Evolutionary conservation across 179 eudicot species (phyloP), one percentile per base, ranked within the genome.

Genomic region (Beta macrorhiza): DNA sequence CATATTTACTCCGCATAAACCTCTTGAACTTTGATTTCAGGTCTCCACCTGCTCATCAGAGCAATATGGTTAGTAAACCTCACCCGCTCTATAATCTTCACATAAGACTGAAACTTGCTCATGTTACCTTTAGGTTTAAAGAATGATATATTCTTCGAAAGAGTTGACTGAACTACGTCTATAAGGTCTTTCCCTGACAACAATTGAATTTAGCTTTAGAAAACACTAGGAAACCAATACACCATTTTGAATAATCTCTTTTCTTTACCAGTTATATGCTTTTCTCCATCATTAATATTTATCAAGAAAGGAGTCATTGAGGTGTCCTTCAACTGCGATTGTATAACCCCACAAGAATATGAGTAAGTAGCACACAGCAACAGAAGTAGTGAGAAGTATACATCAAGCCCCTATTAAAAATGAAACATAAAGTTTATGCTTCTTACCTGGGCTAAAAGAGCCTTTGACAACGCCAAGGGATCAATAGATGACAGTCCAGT

Each of bases 371-470:
- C 20, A 56, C 49, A 5, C 17, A 19, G 42, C 42, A 62, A 59
- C 79, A 61, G 42, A 20, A 42, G 17, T 37, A 61, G 44, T n/a
- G 3, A 58, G 6, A 59, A 12, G 15, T 74, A 37, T 9, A 37
- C 12, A 74, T 74, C 77, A 74, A 74, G 2, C 64, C 61, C 17
- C 64, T 42, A 69, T 22, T 15, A 7, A 32, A 15, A 74, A 32
- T 7, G 51, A 57, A 29, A 32, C 7, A 4, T 8, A 32, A 74
- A 29, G 9, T 22, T 44, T 8, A 42, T 16, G 8, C 20, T 57
- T 16, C 4, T 71, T 20, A 76, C 68, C 78, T 76, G 59, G 68
- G 78, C 52, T 47, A 76, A 61, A 76, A 76, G 78, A 76, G 68
- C 78, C 69, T 76, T 76, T 59, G 78, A 44, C n/a, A 76, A 53